Conservation (phyloP, 2,329 filamentous ascomycete species). For the Curvularia sp. region DNA sequence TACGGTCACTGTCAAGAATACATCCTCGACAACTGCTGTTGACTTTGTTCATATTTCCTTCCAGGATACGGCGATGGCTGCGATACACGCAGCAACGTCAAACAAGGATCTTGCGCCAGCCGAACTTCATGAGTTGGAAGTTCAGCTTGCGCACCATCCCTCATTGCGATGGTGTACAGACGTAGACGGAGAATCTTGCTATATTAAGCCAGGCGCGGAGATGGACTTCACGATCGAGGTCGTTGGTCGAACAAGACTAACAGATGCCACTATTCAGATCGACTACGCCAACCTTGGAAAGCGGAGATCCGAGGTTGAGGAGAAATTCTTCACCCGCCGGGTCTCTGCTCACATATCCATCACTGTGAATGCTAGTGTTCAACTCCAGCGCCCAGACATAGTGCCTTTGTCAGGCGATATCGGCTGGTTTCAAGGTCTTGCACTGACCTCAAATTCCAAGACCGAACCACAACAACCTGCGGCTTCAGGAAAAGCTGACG, state of each 20-base stretch:
- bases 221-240: conserved; percentile 83
- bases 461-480: background rate
- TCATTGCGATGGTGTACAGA: conserved; percentile 62
- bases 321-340: conserved; percentile 83
- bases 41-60: conserved; percentile 89
- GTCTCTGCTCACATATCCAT: conserved; percentile 81
- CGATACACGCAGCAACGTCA: conserved; percentile 75
- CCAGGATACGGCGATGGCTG: conserved; percentile 82
- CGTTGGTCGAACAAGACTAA: conserved; percentile 83
- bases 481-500: conserved; percentile 36
- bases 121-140: conserved; percentile 85
- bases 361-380: conserved; percentile 90
- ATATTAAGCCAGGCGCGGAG: conserved; percentile 71
- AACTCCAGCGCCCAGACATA: conserved; percentile 80
- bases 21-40: conserved; percentile 71
- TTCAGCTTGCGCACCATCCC: conserved; percentile 75
- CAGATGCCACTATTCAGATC: conserved; percentile 78
- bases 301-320: conserved; percentile 69
- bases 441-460: background rate
- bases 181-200: conserved; percentile 54
- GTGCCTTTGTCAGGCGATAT: conserved; percentile 74
- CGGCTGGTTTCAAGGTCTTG: conserved; percentile 62
- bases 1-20: conserved; percentile 79
- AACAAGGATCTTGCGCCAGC: conserved; percentile 79
- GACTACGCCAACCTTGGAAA: conserved; percentile 85